A percentile compares a stretch with the other conserved stretches of the same genome.
These are phyloP conservation scores for Rhododendron vialii DNA, from an alignment of 148 eudicot species.

Conservation along the genomic window DNA sequence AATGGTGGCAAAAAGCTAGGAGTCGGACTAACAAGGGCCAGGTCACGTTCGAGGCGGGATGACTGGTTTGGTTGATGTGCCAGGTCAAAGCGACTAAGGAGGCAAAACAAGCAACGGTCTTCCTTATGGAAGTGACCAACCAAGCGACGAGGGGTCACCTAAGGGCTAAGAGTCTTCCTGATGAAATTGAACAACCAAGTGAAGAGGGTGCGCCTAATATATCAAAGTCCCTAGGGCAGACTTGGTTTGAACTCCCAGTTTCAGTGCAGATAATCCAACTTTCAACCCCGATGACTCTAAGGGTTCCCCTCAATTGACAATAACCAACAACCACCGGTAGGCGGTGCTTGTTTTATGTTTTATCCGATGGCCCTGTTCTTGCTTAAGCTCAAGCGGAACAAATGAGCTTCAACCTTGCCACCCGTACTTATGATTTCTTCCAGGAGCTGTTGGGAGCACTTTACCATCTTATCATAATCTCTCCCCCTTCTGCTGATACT, in stretches of 20 bases:
- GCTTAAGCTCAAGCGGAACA: too few relatives aligned
- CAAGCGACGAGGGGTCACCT: background rate
- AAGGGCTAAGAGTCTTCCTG: too few relatives aligned
- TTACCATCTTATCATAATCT: background rate
- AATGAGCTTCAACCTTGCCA: background rate
- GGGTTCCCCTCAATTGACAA: background rate
- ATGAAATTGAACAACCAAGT: too few relatives aligned
- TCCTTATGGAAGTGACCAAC: background rate
- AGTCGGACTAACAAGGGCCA: background rate
- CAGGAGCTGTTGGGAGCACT: background rate
- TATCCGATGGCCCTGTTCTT: background rate
- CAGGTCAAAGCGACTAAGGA: background rate
- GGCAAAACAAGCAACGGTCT: background rate
- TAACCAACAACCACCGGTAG: too few relatives aligned
- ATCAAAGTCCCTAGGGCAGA: too few relatives aligned
- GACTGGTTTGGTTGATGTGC: background rate
- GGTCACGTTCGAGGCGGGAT: background rate
- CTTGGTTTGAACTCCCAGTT: too few relatives aligned
- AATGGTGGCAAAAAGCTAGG: background rate
- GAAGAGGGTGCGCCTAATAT: too few relatives aligned
- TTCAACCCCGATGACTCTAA: background rate
- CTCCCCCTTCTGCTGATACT: background rate
- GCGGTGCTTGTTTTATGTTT: background rate
- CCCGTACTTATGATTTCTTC: background rate
- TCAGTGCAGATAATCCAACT: too few relatives aligned